Evolutionary conservation across 352 stramenopile species (phyloP).

Genomic region (Pythium brachiatum): DNA sequence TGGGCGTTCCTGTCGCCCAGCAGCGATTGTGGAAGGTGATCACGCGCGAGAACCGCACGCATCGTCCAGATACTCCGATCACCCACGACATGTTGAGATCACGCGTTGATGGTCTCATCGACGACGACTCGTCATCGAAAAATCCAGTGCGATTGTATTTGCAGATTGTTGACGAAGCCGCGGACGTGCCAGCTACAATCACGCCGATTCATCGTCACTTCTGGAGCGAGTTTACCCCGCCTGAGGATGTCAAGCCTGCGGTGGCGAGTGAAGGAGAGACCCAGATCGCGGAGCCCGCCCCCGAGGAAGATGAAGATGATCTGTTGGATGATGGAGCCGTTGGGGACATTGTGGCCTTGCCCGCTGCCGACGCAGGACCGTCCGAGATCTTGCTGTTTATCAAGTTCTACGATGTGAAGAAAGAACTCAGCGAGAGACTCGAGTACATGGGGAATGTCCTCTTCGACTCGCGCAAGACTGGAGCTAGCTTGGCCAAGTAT

Average conservation of each 20-base stretch:
- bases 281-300: constrained; percentile 5
- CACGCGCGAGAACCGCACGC: constrained; percentile 79
- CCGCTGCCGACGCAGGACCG: constrained; percentile 12
- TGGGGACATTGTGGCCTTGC: background rate
- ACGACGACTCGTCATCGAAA: constrained; percentile 70
- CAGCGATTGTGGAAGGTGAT: constrained; percentile 86
- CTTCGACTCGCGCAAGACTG: constrained; percentile 60
- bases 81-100: constrained; percentile 37
- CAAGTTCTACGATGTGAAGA: constrained; percentile 78
- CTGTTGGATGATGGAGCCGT: constrained; percentile 19
- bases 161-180: constrained; percentile 46
- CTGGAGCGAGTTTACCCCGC: constrained; percentile 54
- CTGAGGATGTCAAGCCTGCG: constrained; percentile 17
- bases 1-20: constrained; percentile 54
- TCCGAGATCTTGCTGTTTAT: constrained; percentile 76
- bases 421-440: constrained; percentile 57
- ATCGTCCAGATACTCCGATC: constrained; percentile 65
- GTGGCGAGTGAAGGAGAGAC: background rate
- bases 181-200: background rate
- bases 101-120: constrained; percentile 61
- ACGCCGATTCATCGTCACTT: constrained; percentile 51
- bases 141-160: constrained; percentile 68
- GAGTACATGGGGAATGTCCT: constrained; percentile 81
- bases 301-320: constrained; percentile 23
- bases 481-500: constrained; percentile 42